These are phyloP conservation scores for Incumbomyces lentus DNA, from an alignment of 2,329 filamentous ascomycete genomes.

Conservation along the genomic window DNA sequence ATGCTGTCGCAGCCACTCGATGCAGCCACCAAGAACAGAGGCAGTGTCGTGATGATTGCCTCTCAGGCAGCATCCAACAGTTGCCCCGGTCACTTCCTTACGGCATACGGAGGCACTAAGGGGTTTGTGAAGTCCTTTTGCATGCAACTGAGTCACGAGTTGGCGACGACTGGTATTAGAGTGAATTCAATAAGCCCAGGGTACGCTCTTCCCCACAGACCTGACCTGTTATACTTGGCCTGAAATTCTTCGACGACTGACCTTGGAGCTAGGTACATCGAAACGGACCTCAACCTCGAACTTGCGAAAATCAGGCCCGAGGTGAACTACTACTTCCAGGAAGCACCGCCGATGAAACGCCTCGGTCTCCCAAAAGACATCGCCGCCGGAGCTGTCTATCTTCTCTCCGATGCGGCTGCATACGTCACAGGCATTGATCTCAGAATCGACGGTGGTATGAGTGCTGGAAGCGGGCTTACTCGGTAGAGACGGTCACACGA, in stretches of 20 bases:
- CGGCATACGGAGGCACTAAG: constrained; percentile 26
- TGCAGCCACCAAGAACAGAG: constrained; percentile 27
- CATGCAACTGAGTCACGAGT: constrained; percentile 35
- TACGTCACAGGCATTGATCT: constrained; percentile 33
- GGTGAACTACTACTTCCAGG: constrained; percentile 28
- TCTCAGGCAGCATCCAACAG: constrained; percentile 11
- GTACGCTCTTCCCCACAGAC: background rate
- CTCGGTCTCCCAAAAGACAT: constrained; percentile 31
- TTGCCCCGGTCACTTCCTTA: constrained; percentile 9
- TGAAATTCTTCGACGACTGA: background rate
- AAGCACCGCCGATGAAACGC: constrained; percentile 30
- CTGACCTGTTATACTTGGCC: too few relatives aligned
- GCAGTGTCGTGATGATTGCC: constrained; percentile 15
- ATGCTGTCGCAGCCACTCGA: constrained; percentile 31
- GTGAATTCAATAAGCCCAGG: constrained; percentile 39
- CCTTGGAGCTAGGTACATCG: constrained; percentile 22
- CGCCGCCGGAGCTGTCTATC: constrained; percentile 31
- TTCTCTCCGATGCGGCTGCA: constrained; percentile 31
- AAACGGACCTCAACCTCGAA: constrained; percentile 27
- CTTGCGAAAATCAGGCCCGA: constrained; percentile 22
- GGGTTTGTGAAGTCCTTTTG: constrained; percentile 29
- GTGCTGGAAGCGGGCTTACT: constrained; percentile 19
- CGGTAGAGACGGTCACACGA: too few relatives aligned
- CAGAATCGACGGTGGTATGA: constrained; percentile 26
- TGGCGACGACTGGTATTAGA: constrained; percentile 36